phyloP scores from a whole-genome alignment of 176 grass and related monocot genomes.

The Themeda triandra region DNA sequence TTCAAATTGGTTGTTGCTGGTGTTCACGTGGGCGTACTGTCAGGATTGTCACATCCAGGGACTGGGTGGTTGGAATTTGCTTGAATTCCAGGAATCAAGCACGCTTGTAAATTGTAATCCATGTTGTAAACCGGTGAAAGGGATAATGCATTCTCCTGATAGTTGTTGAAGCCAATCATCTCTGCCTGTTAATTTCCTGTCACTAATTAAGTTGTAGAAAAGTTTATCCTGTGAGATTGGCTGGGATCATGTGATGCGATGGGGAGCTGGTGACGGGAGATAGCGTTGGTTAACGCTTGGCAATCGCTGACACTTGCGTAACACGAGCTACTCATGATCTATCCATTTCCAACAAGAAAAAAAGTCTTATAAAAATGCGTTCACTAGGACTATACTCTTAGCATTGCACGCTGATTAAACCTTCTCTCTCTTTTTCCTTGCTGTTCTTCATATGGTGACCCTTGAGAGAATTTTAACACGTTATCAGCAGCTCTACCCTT shows the following conservation, averaged over 20 bases:
- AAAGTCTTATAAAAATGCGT: not conserved
- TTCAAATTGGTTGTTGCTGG: conserved; percentile 18
- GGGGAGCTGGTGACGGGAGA: not conserved
- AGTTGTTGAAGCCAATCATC: not conserved
- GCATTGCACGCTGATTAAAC: not conserved
- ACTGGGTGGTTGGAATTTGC: not conserved
- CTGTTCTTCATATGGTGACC: not conserved
- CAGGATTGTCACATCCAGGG: not conserved
- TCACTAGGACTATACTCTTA: not conserved
- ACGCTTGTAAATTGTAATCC: conserved; percentile 31
- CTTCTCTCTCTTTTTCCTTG: not conserved
- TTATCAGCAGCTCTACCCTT: too few relatives aligned
- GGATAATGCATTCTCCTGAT: conserved; percentile 2
- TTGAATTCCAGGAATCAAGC: not conserved
- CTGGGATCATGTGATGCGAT: not conserved
- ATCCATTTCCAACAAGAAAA: not conserved
- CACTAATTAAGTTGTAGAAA: not conserved
- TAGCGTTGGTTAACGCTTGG: not conserved
- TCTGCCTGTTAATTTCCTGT: not conserved
- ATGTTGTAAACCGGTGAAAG: conserved; percentile 35
- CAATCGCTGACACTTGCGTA: not conserved
- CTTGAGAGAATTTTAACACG: too few relatives aligned
- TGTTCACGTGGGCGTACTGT: conserved; percentile 12
- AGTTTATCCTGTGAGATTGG: not conserved
- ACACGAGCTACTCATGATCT: conserved; percentile 26